Percentiles rank a stretch among this genome's conserved stretches.
These are phyloP conservation scores for Brassica cretica DNA, from an alignment of 345 rosid genomes.

Conservation along the genomic window DNA sequence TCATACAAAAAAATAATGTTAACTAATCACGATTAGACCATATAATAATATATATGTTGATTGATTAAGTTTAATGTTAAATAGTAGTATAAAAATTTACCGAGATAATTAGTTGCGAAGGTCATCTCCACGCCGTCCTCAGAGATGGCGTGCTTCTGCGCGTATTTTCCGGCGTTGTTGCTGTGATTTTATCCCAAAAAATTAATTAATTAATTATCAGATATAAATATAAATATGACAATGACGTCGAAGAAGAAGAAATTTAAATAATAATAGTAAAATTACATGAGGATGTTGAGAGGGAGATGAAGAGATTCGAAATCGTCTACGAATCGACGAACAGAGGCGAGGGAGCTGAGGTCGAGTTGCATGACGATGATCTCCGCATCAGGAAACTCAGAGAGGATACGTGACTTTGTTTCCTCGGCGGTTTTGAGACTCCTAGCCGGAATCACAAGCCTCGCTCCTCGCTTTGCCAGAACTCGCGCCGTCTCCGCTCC, in stretches of 20 bases:
- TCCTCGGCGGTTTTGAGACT: constrained; percentile 85
- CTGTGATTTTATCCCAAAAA: constrained; percentile 17
- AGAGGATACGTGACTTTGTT: constrained; percentile 60
- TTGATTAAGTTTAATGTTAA: neutral
- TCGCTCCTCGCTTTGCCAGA: constrained; percentile 72
- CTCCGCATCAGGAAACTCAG: constrained; percentile 70
- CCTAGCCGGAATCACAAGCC: constrained; percentile 83
- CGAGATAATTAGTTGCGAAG: constrained; percentile 88
- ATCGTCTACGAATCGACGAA: constrained; percentile 62
- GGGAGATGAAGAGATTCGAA: constrained; percentile 71
- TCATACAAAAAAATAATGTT: neutral
- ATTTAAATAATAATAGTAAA: neutral
- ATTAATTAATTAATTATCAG: neutral
- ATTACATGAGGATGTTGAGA: constrained; percentile 76
- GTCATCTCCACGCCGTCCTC: constrained; percentile 98
- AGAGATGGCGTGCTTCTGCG: constrained; percentile 72
- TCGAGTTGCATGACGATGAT: constrained; percentile 82
- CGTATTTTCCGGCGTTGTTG: constrained; percentile 87
- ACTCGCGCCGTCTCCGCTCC: constrained; percentile 96
- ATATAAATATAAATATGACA: neutral
- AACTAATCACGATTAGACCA: neutral
- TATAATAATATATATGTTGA: neutral
- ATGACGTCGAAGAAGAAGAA: neutral
- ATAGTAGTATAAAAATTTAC: neutral
- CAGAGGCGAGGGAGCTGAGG: constrained; percentile 83